A percentile compares a stretch with the other conserved stretches of the same genome.
phyloP scores from a whole-genome alignment of 83 land plant species.

The Picea abies region DNA sequence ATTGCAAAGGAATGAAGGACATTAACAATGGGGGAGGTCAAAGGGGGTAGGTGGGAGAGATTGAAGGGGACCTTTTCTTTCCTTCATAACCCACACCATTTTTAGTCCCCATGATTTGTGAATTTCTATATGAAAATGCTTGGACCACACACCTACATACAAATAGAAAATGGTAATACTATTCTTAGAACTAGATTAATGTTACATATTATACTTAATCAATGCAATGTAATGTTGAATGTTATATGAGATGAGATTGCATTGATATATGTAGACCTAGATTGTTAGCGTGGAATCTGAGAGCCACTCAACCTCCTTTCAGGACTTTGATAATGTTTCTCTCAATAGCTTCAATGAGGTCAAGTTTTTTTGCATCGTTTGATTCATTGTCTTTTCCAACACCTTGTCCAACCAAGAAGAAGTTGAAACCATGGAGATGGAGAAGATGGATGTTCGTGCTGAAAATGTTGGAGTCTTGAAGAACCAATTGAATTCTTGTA shows the following conservation, averaged over 20 bases:
- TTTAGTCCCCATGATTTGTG: slow-evolving; percentile 44
- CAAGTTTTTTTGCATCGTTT: too few species aligned
- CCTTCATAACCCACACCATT: slow-evolving; percentile 29
- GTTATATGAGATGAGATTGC: neutral
- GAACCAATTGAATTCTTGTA: too few species aligned
- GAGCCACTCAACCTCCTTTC: too few species aligned
- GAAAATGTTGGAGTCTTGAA: too few species aligned
- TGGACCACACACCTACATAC: slow-evolving; percentile 37
- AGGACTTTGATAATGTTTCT: too few species aligned
- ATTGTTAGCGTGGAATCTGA: slow-evolving; percentile 22
- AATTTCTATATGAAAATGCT: slow-evolving; percentile 24
- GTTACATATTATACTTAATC: neutral
- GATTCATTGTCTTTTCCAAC: too few species aligned
- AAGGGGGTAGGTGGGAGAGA: slow-evolving; percentile 36
- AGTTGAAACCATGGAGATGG: too few species aligned
- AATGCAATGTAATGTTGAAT: neutral
- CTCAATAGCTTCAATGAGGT: too few species aligned
- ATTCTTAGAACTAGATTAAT: neutral
- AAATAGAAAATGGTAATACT: neutral
- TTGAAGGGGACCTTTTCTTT: slow-evolving; percentile 24
- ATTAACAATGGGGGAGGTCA: slow-evolving; percentile 43
- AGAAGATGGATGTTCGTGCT: too few species aligned
- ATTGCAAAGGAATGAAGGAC: neutral
- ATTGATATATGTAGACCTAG: slow-evolving; percentile 14
- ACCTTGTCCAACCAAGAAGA: too few species aligned